phyloP scores from a whole-genome alignment of 1,284 basidiomycete genomes.

The Boletus sp. region DNA sequence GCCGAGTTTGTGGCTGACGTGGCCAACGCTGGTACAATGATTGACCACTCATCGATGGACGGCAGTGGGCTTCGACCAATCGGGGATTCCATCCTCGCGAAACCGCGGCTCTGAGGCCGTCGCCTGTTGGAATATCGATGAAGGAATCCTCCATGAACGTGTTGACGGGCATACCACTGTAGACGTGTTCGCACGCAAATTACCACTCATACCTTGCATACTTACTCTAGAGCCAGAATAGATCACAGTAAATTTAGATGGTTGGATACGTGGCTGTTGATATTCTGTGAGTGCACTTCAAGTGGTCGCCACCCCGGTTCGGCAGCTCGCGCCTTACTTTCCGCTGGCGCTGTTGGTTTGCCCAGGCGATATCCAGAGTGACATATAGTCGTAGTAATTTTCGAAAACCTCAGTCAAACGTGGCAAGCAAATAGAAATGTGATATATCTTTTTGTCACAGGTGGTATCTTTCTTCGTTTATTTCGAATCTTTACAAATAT shows the following conservation, averaged over 20 bases:
- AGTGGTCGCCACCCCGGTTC: too few species aligned
- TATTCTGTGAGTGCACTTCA: neutral
- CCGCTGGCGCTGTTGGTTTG: too few species aligned
- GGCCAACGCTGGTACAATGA: neutral
- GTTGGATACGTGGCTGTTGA: neutral
- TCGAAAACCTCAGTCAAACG: too few species aligned
- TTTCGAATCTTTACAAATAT: too few species aligned
- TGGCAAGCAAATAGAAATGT: too few species aligned
- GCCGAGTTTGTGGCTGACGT: neutral
- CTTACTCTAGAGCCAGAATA: conserved; percentile 1
- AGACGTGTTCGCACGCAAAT: conserved; percentile 2
- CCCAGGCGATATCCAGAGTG: too few species aligned
- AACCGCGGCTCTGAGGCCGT: conserved; percentile 24
- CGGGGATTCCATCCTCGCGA: conserved; percentile 16
- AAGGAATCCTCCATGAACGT: neutral
- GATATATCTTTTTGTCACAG: too few species aligned
- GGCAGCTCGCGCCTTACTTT: too few species aligned
- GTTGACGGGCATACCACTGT: neutral
- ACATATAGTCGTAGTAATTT: too few species aligned
- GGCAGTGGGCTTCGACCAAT: neutral
- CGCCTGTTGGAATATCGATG: neutral
- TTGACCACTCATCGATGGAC: neutral
- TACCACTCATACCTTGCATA: conserved; percentile 20
- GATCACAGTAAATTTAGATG: neutral
- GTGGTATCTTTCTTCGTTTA: too few species aligned